Percentiles rank a stretch among this genome's conserved stretches.
phyloP scores from a whole-genome alignment of 2,329 filamentous ascomycete species.

The Verticillium zaregamsianum region DNA sequence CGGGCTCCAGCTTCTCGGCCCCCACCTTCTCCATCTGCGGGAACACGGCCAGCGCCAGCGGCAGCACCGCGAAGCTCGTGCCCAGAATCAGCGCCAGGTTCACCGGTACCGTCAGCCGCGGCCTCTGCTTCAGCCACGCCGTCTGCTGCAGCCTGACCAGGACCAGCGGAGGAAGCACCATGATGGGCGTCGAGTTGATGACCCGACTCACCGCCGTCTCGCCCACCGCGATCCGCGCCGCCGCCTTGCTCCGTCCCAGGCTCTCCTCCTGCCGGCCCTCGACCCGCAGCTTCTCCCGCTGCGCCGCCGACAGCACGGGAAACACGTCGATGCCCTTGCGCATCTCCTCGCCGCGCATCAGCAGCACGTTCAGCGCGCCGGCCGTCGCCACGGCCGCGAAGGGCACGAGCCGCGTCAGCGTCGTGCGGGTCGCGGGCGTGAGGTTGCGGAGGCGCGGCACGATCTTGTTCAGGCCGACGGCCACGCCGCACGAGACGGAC shows the following conservation, averaged over 20 bases:
- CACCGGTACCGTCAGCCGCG: slow-evolving; percentile 71
- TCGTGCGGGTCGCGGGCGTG: slow-evolving; percentile 67
- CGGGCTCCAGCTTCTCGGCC: slow-evolving; percentile 72
- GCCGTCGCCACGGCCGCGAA: slow-evolving; percentile 94
- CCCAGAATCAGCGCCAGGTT: slow-evolving; percentile 84
- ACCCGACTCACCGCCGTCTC: slow-evolving; percentile 92
- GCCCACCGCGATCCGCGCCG: slow-evolving; percentile 82
- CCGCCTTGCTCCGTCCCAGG: slow-evolving; percentile 82
- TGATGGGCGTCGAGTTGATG: slow-evolving; percentile 92
- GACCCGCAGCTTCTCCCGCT: slow-evolving; percentile 53
- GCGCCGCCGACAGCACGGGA: slow-evolving; percentile 68
- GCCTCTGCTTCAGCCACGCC: slow-evolving; percentile 74
- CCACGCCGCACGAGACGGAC: slow-evolving; percentile 87
- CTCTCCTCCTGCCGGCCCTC: slow-evolving; percentile 60
- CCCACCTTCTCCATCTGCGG: slow-evolving; percentile 83
- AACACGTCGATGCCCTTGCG: slow-evolving; percentile 88
- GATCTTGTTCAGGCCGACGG: slow-evolving; percentile 83
- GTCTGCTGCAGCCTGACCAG: slow-evolving; percentile 81
- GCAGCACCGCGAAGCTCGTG: slow-evolving; percentile 84
- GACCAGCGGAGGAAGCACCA: slow-evolving; percentile 88
- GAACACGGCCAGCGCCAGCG: slow-evolving; percentile 85
- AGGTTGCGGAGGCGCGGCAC: slow-evolving; percentile 80
- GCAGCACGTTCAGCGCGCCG: slow-evolving; percentile 88
- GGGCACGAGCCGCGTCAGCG: slow-evolving; percentile 84
- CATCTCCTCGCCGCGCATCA: slow-evolving; percentile 98